phyloP scores from a whole-genome alignment of 495 filamentous ascomycete species.

The Amphirosellinia nigrospora region DNA sequence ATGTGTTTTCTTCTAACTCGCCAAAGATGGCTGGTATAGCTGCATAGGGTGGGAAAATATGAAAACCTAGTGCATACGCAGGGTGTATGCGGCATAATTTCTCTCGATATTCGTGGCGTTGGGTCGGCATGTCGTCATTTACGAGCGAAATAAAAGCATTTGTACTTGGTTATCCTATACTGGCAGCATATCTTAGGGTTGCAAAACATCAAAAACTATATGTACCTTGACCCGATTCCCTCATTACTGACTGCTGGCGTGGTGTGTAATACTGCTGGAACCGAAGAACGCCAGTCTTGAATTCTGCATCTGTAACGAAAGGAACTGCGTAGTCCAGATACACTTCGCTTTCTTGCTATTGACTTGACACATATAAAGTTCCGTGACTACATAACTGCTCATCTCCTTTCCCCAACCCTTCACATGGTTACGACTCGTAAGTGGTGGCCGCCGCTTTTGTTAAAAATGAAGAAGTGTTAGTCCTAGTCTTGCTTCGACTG shows the following conservation, averaged over 20 bases:
- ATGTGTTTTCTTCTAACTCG: not conserved
- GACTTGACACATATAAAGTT: not conserved
- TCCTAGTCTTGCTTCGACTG: not conserved
- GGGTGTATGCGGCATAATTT: not conserved
- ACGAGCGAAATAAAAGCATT: not conserved
- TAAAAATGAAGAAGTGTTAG: too few relatives aligned
- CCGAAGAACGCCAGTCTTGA: not conserved
- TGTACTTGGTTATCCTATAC: not conserved
- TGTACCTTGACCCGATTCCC: not conserved
- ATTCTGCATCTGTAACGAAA: not conserved
- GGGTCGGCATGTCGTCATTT: not conserved
- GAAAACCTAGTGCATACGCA: not conserved
- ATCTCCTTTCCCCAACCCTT: not conserved
- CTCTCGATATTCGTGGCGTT: not conserved
- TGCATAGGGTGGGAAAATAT: not conserved
- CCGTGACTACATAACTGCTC: not conserved
- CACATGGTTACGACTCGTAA: not conserved
- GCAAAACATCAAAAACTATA: not conserved
- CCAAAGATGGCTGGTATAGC: not conserved
- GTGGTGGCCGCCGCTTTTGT: too few relatives aligned
- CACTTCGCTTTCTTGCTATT: not conserved
- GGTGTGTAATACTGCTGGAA: not conserved
- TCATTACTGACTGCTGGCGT: not conserved
- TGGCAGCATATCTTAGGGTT: not conserved
- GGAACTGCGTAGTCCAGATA: not conserved